A percentile compares a stretch with the other conserved stretches of the same genome.
phyloP scores from a whole-genome alignment of 2,329 filamentous ascomycete genomes.

The Grosmannia penicillata region DNA sequence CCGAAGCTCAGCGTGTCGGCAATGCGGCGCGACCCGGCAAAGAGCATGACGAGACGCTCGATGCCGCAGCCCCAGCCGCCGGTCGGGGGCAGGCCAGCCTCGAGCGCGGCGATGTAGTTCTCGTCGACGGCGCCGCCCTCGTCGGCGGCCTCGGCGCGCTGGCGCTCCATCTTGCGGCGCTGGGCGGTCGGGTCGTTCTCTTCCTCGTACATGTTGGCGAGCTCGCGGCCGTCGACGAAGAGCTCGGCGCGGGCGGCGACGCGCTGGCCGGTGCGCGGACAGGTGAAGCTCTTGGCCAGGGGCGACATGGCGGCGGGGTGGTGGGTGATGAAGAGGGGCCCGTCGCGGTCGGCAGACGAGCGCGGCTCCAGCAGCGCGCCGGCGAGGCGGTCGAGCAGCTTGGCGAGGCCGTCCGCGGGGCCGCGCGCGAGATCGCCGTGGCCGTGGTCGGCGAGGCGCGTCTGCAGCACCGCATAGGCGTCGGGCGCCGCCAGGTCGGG shows the following conservation, averaged over 20 bases:
- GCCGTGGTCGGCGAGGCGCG: conserved; percentile 14
- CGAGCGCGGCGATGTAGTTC: conserved; percentile 69
- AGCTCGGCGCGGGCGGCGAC: conserved; percentile 75
- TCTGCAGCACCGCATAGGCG: conserved; percentile 43
- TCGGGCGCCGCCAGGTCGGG: conserved; percentile 43
- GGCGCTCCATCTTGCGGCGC: conserved; percentile 60
- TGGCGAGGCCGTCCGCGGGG: conserved; percentile 50
- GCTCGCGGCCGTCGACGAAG: conserved; percentile 65
- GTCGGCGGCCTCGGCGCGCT: conserved; percentile 29
- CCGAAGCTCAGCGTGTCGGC: conserved; percentile 82
- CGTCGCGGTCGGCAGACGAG: conserved; percentile 35
- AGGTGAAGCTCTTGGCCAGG: conserved; percentile 72
- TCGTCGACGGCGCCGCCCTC: conserved; percentile 49
- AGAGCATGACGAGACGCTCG: conserved; percentile 83
- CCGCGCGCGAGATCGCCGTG: conserved; percentile 30
- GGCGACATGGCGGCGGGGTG: conserved; percentile 87
- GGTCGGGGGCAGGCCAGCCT: conserved; percentile 86
- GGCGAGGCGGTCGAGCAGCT: conserved; percentile 69
- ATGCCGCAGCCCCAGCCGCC: conserved; percentile 94
- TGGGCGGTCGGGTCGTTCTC: conserved; percentile 89
- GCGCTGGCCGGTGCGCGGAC: conserved; percentile 50
- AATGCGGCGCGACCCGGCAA: conserved; percentile 65
- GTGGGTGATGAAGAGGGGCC: conserved; percentile 73
- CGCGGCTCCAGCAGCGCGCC: conserved; percentile 60
- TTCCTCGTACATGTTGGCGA: conserved; percentile 96